Conservation (phyloP, 768 basidiomycete genomes). For the Trametes meyenii region DNA sequence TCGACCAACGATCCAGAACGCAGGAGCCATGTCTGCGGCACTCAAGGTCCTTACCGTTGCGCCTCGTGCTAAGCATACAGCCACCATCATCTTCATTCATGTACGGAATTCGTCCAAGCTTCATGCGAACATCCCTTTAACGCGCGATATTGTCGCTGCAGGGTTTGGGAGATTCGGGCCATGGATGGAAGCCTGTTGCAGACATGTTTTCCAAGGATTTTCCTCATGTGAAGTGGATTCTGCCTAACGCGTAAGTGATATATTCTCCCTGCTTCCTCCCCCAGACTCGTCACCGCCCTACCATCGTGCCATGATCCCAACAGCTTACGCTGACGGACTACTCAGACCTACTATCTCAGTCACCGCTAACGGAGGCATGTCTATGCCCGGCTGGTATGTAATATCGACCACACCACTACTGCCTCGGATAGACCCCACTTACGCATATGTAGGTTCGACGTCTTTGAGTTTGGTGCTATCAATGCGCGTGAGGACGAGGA, state of each 20-base stretch:
- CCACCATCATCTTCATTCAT: constrained; percentile 89
- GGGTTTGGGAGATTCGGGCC: constrained; percentile 77
- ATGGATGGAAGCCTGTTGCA: constrained; percentile 79
- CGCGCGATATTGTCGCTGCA: constrained; percentile 32
- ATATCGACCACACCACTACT: neutral
- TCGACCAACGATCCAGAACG: neutral
- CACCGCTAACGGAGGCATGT: constrained; percentile 72
- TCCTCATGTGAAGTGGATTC: constrained; percentile 84
- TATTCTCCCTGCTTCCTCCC: neutral
- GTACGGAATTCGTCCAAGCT: constrained; percentile 50
- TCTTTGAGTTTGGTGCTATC: constrained; percentile 46
- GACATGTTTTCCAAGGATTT: constrained; percentile 64
- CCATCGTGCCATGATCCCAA: neutral
- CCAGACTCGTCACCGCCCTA: neutral
- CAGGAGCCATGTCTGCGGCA: constrained; percentile 27
- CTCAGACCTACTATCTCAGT: constrained; percentile 60
- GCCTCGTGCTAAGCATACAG: constrained; percentile 68
- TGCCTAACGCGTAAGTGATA: constrained; percentile 79
- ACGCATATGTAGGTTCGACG: constrained; percentile 65
- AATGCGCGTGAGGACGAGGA: constrained; percentile 65
- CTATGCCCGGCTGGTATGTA: constrained; percentile 74
- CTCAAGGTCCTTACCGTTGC: constrained; percentile 57
- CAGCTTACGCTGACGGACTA: neutral
- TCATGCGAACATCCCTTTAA: neutral
- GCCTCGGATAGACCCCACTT: neutral